These are phyloP conservation scores for Colletotrichum agaves DNA, from an alignment of 2,329 filamentous ascomycete species.

Conservation along the genomic window DNA sequence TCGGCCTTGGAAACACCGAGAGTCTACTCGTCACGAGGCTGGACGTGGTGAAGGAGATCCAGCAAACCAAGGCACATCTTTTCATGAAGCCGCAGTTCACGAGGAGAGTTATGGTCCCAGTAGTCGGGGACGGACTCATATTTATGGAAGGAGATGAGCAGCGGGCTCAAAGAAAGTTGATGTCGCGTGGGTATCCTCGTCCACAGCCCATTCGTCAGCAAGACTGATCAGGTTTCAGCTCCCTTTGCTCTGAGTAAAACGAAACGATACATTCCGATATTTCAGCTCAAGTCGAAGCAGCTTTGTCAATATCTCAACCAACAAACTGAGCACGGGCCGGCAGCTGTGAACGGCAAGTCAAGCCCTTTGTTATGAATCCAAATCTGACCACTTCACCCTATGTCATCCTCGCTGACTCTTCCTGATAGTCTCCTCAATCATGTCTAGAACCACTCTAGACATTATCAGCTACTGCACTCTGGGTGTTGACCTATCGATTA, in stretches of 20 bases:
- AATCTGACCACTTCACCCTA: no score
- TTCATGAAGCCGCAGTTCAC: constrained; percentile 46
- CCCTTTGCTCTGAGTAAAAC: no score
- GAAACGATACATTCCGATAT: no score
- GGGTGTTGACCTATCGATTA: constrained; percentile 47
- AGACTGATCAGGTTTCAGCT: no score
- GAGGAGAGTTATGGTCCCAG: constrained; percentile 40
- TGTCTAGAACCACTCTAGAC: constrained; percentile 48
- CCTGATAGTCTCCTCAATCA: constrained; percentile 36
- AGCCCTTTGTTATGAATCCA: no score
- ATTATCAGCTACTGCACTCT: constrained; percentile 49
- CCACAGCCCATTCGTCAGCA: no score
- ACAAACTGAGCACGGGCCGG: not conserved
- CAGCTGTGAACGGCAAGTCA: not conserved
- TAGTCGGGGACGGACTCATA: constrained; percentile 46
- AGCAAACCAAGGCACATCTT: constrained; percentile 44
- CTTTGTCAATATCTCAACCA: not conserved
- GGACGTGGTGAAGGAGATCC: constrained; percentile 41
- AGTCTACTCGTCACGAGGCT: constrained; percentile 41
- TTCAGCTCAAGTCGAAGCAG: not conserved
- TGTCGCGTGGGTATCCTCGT: constrained; percentile 41
- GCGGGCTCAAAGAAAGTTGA: constrained; percentile 45
- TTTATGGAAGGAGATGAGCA: constrained; percentile 51
- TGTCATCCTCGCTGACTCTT: not conserved
- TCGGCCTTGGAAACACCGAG: constrained; percentile 43